phyloP scores from a whole-genome alignment of 352 stramenopile genomes.

The Blastocystis sp. region DNA sequence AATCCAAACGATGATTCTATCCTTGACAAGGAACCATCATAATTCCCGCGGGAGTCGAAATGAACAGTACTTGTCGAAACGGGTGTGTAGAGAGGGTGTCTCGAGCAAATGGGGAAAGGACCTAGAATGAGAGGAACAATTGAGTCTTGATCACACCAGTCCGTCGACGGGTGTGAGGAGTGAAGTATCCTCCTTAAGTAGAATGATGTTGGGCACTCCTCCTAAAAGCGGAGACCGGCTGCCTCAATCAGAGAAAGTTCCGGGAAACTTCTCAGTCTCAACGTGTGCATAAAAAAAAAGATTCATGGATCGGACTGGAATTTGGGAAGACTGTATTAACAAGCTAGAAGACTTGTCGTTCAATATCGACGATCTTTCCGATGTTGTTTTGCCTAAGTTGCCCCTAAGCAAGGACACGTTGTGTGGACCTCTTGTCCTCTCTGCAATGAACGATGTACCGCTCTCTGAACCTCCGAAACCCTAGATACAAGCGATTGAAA shows the following conservation, averaged over 20 bases:
- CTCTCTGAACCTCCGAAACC: background rate
- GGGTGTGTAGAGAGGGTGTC: too few relatives aligned
- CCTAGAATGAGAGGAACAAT: too few relatives aligned
- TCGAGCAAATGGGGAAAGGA: too few relatives aligned
- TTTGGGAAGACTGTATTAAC: slow-evolving; percentile 54
- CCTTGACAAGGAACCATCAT: background rate
- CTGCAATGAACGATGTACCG: slow-evolving; percentile 1
- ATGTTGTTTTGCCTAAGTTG: background rate
- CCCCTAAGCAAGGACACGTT: background rate
- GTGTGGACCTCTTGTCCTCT: background rate
- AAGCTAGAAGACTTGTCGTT: slow-evolving; percentile 28
- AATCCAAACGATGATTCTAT: background rate
- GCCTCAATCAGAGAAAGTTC: background rate
- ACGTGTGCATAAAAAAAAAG: background rate
- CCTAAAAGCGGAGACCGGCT: background rate
- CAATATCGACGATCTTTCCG: slow-evolving; percentile 14
- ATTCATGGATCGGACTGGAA: background rate
- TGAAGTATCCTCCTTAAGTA: too few relatives aligned
- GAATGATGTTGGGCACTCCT: too few relatives aligned
- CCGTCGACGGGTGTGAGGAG: too few relatives aligned
- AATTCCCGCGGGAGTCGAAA: background rate
- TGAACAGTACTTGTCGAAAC: too few relatives aligned
- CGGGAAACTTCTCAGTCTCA: background rate
- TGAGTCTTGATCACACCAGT: too few relatives aligned
- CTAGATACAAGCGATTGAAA: slow-evolving; percentile 37